Evolutionary conservation across 352 stramenopile species (phyloP), one percentile per base, ranked within the genome.

Genomic region (Phytophthora niederhauseri): DNA sequence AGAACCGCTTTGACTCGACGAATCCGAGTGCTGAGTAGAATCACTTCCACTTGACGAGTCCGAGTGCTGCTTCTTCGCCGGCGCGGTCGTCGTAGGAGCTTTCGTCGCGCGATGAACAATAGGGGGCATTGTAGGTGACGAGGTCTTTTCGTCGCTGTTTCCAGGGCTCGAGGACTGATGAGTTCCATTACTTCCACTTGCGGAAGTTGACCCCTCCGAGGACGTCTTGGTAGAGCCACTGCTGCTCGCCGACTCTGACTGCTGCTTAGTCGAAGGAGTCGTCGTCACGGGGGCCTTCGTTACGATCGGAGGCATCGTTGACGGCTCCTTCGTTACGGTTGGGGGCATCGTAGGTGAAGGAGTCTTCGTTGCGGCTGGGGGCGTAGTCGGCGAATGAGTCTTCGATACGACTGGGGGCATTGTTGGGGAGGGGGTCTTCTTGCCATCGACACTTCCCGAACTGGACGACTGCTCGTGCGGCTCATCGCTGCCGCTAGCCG

Each of bases 101-200:
- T 68, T 68, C 31, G 61, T 68, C 17, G 45, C 61, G 9, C n/a
- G 61, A 24, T 51, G 28, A 46, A 68, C 30, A 12, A 56, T 38
- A 11, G 61, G 15, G 31, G 61, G 61, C 61, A 68, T 68, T 17
- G 43, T 63, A 6, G 61, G 61, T 14, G 61, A 62, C n/a, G 51
- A 20, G 12, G 52, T 62, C 43, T 62, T 48, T 6, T 17, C 22
- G 12, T 48, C 48, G n/a, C 31, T 31, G 22, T 14, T 11, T 31
- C 2, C 22, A 19, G 20, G 9, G n/a, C 38, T 41, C 3, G 61
- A 49, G 14, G 26, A 24, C 9, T 34, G 6, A 14, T 61, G 34
- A 30, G 22, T 31, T 20, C 28, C 51, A 9, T 38, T 54, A 41
- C 34, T 57, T 65, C 19, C 57, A 34, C 57, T 63, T 19, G 19